These are phyloP conservation scores for Haplosporangium gracile DNA, from an alignment of 192 early-diverging fungal species.

Conservation along the genomic window DNA sequence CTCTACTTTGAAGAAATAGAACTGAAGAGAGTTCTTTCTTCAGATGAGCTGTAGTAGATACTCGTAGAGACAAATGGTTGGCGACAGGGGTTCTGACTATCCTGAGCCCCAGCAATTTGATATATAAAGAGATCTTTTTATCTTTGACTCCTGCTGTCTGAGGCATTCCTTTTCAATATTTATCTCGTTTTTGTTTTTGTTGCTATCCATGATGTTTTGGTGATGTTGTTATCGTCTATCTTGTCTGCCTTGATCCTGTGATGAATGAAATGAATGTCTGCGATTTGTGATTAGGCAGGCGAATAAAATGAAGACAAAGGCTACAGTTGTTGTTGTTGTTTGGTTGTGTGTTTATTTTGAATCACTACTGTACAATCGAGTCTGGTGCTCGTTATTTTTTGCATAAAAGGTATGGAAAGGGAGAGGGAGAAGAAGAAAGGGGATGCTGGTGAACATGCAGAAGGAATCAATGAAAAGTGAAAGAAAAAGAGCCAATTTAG, in stretches of 20 bases:
- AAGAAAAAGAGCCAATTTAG: not conserved
- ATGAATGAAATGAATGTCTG: no score
- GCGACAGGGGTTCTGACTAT: not conserved
- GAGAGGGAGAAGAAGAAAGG: not conserved
- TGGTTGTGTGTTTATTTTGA: not conserved
- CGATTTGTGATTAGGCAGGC: no score
- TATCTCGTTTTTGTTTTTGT: not conserved
- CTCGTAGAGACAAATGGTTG: no score
- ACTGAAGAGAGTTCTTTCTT: not conserved
- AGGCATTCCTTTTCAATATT: no score
- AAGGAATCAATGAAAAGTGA: not conserved
- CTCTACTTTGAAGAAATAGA: conserved; percentile 47
- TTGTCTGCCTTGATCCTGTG: no score
- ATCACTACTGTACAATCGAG: conserved; percentile 2
- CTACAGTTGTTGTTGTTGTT: not conserved
- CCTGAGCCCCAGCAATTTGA: no score
- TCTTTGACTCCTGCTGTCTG: no score
- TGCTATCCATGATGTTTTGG: not conserved
- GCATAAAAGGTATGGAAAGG: not conserved
- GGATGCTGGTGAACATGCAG: conserved; percentile 7
- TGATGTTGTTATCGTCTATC: no score
- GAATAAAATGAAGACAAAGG: not conserved
- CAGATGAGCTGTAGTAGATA: no score
- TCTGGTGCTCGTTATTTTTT: not conserved
- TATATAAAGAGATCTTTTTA: no score